Evolutionary conservation across 805 yeast genomes (phyloP).

Genomic region (Saturnispora silvae): DNA sequence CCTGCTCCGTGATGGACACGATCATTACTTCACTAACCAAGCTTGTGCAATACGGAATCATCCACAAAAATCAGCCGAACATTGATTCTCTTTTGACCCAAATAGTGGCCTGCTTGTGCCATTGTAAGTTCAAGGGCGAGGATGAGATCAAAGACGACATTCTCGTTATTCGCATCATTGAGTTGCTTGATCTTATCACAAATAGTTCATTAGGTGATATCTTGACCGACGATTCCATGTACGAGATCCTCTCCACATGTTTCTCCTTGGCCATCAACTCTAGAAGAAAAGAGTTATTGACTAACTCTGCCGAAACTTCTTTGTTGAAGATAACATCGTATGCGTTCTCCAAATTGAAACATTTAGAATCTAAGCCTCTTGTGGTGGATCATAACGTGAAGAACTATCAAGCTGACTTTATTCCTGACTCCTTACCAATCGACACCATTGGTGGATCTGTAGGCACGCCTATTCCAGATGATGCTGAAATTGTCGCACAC

Average conservation of each 20-base stretch:
- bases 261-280: constrained; percentile 87
- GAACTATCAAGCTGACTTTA: constrained; percentile 17
- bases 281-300: constrained; percentile 77
- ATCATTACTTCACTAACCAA: constrained; percentile 70
- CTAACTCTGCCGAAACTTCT: constrained; percentile 82
- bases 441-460: constrained; percentile 47
- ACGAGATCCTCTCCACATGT: constrained; percentile 86
- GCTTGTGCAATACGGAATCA: constrained; percentile 58
- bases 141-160: constrained; percentile 91
- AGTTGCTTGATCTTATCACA: constrained; percentile 58
- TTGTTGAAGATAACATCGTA: constrained; percentile 58
- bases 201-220: constrained; percentile 51
- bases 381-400: constrained; percentile 24
- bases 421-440: constrained; percentile 34
- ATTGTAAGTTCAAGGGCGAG: constrained; percentile 91
- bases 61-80: constrained; percentile 45
- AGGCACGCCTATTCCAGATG: constrained; percentile 7
- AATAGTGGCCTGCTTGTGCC: constrained; percentile 68
- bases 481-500: background rate
- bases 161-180: constrained; percentile 71
- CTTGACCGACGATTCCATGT: constrained; percentile 72
- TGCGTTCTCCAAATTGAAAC: constrained; percentile 51
- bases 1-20: constrained; percentile 75
- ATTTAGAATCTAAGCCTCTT: constrained; percentile 33
- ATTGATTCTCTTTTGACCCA: constrained; percentile 51